Base-by-base conservation (phyloP, 2,329 filamentous ascomycete genomes). In the Triangularia verruculosa region DNA sequence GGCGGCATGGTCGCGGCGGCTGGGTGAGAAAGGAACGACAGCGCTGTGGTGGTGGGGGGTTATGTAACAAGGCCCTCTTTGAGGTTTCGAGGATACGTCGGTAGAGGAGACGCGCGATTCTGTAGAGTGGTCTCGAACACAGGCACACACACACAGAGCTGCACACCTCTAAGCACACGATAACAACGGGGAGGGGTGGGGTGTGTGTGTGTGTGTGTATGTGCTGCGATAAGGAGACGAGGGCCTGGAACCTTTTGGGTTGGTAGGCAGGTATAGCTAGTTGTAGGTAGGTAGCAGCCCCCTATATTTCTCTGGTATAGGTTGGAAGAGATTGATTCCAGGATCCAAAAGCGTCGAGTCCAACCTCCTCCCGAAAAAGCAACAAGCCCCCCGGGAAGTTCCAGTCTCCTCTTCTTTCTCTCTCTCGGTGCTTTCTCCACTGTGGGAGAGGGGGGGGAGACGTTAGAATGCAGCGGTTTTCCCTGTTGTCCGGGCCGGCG, bases 1-100 rank as follows among this genome's bases (percentile, higher is more conserved):
- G 70, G 72, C 72, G 70, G 69, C 70, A 71, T 71, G 69, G 73
- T 77, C 58, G 69, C 64, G 64, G 61, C 52, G 30, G 60, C 55
- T 24, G n/a, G n/a, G n/a, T n/a, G n/a, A 25, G 39, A 17, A 39
- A 61, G 39, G 39, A 11, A 32, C 30, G 30, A 12, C 30, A 32
- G 30, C 30, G 9, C n/a, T n/a, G n/a, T n/a, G 34, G 34, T n/a
- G 13, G 34, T 4, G 34, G 34, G 34, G n/a, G n/a, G n/a, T n/a
- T 47, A 47, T 17, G 39, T 11, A 9, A 47, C 39, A 47, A 12
- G 11, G 39, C 39, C 39, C 13, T 47, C n/a, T n/a, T n/a, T 3
- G 7, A 20, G n/a, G n/a, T 20, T 47, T 47, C 17, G 39, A 28
- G 51, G 25, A 54, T n/a, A n/a, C n/a, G n/a, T 25, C 4, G 22